These are phyloP conservation scores for Aspergillus panamensis DNA, from an alignment of 495 filamentous ascomycete species.

Conservation along the genomic window DNA sequence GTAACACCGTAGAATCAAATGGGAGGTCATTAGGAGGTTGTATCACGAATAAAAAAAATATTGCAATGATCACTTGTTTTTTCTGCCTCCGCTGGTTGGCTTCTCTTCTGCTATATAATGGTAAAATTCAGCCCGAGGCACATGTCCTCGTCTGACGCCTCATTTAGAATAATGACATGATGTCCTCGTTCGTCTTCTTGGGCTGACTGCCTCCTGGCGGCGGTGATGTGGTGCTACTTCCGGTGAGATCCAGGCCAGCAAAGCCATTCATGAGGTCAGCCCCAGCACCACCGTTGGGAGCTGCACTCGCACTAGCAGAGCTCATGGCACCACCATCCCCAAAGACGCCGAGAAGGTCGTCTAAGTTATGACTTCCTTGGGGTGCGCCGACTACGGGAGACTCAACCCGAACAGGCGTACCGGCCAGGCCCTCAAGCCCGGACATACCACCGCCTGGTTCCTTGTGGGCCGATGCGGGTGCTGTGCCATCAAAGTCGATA, in stretches of 20 bases:
- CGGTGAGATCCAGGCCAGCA: slow-evolving; percentile 70
- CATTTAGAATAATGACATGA: slow-evolving; percentile 81
- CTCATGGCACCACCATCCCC: slow-evolving; percentile 38
- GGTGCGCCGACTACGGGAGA: slow-evolving; percentile 55
- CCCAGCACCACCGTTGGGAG: slow-evolving; percentile 30
- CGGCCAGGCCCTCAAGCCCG: slow-evolving; percentile 69
- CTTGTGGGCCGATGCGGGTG: slow-evolving; percentile 81
- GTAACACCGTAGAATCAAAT: slow-evolving; percentile 6
- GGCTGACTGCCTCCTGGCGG: slow-evolving; percentile 27
- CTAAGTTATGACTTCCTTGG: slow-evolving; percentile 62
- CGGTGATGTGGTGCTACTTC: slow-evolving; percentile 30
- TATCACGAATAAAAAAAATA: slow-evolving; percentile 3
- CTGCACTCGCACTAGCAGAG: slow-evolving; percentile 27
- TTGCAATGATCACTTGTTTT: background rate
- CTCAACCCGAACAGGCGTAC: slow-evolving; percentile 75
- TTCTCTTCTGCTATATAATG: slow-evolving; percentile 6
- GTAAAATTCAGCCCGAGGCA: background rate
- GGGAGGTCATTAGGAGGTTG: slow-evolving; percentile 11
- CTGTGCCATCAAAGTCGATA: slow-evolving; percentile 96
- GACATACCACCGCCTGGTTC: slow-evolving; percentile 57
- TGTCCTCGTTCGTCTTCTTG: slow-evolving; percentile 79
- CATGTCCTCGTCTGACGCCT: background rate
- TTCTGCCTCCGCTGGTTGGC: background rate
- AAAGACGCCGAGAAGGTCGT: slow-evolving; percentile 88
- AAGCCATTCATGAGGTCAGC: slow-evolving; percentile 81